These are phyloP conservation scores for Artomyces pyxidatus DNA, from an alignment of 768 basidiomycete species.

Conservation along the genomic window DNA sequence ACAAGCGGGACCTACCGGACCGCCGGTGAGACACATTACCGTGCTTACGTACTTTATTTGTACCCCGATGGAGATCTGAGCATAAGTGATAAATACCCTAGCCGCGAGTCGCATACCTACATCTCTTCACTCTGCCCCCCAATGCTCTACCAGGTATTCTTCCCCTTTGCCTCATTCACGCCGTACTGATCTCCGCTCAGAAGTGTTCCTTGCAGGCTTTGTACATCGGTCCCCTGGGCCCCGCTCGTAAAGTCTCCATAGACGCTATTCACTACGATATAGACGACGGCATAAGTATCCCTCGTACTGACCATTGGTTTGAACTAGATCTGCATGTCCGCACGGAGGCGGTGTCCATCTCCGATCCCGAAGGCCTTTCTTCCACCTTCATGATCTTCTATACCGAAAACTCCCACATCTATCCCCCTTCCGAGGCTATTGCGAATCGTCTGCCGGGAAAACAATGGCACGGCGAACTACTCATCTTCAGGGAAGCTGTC, in stretches of 20 bases:
- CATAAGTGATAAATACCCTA: no score
- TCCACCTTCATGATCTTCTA: not conserved
- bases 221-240: not conserved
- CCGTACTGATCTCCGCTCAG: no score
- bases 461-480: not conserved
- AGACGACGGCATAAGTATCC: not conserved
- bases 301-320: not conserved
- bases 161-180: no score
- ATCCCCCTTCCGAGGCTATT: not conserved
- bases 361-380: not conserved
- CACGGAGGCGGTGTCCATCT: not conserved
- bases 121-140: no score
- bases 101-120: no score
- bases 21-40: no score
- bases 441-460: not conserved
- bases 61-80: no score
- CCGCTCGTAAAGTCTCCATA: not conserved
- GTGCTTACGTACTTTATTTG: no score
- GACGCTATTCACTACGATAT: not conserved
- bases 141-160: no score
- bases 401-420: not conserved
- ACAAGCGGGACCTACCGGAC: no score
- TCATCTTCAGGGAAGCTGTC: not conserved
- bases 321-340: not conserved
- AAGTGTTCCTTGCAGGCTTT: no score